These are phyloP conservation scores for Chytriomyces hyalinus DNA, from an alignment of 192 early-diverging fungal species.

Conservation along the genomic window DNA sequence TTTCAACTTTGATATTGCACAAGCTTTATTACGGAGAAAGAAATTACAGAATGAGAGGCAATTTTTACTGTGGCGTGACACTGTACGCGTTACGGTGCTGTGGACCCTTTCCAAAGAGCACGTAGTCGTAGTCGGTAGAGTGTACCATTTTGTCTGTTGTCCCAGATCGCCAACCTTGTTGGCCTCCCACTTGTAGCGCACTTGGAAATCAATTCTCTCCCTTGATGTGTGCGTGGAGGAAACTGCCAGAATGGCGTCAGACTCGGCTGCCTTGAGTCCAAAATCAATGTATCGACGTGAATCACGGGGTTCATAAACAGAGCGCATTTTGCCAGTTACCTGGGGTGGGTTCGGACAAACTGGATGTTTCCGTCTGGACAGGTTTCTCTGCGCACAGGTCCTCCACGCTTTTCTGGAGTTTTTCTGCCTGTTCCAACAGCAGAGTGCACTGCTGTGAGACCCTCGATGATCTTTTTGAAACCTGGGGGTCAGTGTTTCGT, in stretches of 20 bases:
- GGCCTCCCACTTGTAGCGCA: slow-evolving; percentile 57
- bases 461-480: slow-evolving; percentile 63
- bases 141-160: slow-evolving; percentile 66
- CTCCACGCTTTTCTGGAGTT: slow-evolving; percentile 23
- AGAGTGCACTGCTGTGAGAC: slow-evolving; percentile 60
- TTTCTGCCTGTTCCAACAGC: slow-evolving; percentile 36
- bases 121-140: slow-evolving; percentile 45
- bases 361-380: slow-evolving; percentile 43
- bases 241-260: slow-evolving; percentile 60
- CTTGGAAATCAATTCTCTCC: slow-evolving; percentile 60
- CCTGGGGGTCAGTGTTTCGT: slow-evolving; percentile 51
- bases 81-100: slow-evolving; percentile 34
- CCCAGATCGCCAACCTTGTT: slow-evolving; percentile 73
- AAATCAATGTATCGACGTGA: slow-evolving; percentile 65
- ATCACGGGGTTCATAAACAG: slow-evolving; percentile 69
- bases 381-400: slow-evolving; percentile 33
- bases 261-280: slow-evolving; percentile 55
- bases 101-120: not conserved
- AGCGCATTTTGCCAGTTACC: slow-evolving; percentile 70
- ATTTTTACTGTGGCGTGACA: slow-evolving; percentile 27
- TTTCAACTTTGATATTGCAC: no score
- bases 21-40: no score
- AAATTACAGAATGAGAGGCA: no score
- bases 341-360: slow-evolving; percentile 66
- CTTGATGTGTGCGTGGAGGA: slow-evolving; percentile 59